These are phyloP conservation scores for Erysiphe pulchra DNA, from an alignment of 2,329 filamentous ascomycete genomes.

Conservation along the genomic window DNA sequence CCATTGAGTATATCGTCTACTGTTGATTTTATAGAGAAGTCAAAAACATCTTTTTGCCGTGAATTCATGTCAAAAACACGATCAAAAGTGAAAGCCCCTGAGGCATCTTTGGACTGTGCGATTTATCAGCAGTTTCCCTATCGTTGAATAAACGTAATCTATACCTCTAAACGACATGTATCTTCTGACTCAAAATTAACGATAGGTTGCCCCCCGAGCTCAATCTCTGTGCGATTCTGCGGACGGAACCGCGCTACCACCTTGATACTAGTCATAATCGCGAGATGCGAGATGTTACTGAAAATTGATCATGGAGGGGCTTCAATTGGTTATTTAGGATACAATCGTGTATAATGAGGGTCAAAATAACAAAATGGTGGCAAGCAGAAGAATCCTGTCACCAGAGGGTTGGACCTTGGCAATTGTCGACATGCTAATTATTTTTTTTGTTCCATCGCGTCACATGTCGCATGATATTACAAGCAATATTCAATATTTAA, in stretches of 20 bases:
- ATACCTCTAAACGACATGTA: slow-evolving; percentile 64
- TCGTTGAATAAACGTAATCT: slow-evolving; percentile 12
- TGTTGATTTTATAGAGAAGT: slow-evolving; percentile 87
- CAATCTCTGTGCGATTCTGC: slow-evolving; percentile 83
- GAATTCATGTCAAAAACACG: slow-evolving; percentile 90
- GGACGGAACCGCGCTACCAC: slow-evolving; percentile 95
- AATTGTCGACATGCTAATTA: too few species aligned
- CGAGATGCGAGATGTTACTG: not conserved
- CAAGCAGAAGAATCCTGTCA: too few species aligned
- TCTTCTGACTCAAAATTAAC: slow-evolving; percentile 74
- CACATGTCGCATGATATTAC: too few species aligned
- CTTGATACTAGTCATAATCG: slow-evolving; percentile 35
- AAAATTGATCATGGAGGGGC: not conserved
- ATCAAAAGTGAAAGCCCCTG: slow-evolving; percentile 85
- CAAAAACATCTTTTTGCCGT: slow-evolving; percentile 79
- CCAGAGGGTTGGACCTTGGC: too few species aligned
- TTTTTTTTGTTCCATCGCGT: too few species aligned
- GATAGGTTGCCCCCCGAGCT: slow-evolving; percentile 74
- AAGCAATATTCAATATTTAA: too few species aligned
- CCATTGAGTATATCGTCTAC: slow-evolving; percentile 97
- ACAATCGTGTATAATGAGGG: too few species aligned
- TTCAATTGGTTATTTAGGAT: too few species aligned
- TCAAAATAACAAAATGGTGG: too few species aligned
- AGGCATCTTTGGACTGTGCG: slow-evolving; percentile 50
- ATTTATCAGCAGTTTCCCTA: slow-evolving; percentile 8